These are phyloP conservation scores for Aspergillus sojae DNA, from an alignment of 2,329 filamentous ascomycete species.

Conservation along the genomic window DNA sequence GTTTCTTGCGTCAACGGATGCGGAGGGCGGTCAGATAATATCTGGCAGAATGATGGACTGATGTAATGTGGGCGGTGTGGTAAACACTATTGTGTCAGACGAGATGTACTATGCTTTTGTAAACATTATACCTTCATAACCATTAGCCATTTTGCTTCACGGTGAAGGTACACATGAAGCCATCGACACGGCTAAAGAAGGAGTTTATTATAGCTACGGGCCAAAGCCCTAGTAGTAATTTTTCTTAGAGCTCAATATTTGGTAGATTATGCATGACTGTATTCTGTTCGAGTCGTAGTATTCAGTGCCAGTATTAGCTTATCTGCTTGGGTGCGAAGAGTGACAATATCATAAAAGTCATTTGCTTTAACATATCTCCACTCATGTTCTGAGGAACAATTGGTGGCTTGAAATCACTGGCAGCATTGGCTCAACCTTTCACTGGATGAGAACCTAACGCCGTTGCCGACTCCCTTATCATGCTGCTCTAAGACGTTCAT, in stretches of 20 bases:
- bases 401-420: constrained; percentile 25
- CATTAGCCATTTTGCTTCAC: background rate
- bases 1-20: constrained; percentile 11
- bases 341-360: constrained; percentile 28
- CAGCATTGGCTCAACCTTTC: constrained; percentile 29
- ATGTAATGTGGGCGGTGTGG: background rate
- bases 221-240: background rate
- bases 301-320: background rate
- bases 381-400: constrained; percentile 32
- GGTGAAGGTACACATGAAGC: background rate
- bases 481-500: constrained; percentile 27
- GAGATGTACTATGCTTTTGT: background rate
- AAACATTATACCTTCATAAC: background rate
- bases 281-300: background rate
- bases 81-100: no score
- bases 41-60: constrained; percentile 8
- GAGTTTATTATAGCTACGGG: background rate
- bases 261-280: background rate
- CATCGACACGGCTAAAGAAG: background rate
- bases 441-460: constrained; percentile 35
- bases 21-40: constrained; percentile 13
- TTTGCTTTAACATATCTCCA: constrained; percentile 30
- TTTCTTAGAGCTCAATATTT: background rate
- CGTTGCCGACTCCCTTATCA: constrained; percentile 31
- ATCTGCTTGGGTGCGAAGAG: constrained; percentile 5